These are phyloP conservation scores for Haplographium delicatum DNA, from an alignment of 495 filamentous ascomycete species.

Conservation along the genomic window DNA sequence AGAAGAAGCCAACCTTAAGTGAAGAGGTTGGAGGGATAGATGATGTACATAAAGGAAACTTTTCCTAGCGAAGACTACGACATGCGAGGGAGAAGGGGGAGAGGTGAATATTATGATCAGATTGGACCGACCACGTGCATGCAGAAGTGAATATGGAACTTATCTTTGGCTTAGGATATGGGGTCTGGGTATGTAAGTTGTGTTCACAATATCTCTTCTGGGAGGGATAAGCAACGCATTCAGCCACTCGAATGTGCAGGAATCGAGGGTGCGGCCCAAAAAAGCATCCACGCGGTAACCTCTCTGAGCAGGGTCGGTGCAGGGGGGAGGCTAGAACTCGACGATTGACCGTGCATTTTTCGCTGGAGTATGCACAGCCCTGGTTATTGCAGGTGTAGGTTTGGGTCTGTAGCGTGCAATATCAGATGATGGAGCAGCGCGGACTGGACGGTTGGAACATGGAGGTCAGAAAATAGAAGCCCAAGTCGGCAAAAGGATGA, in stretches of 20 bases:
- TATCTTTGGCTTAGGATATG: conserved; percentile 2
- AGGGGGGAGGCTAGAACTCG: too few relatives aligned
- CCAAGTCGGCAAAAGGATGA: too few relatives aligned
- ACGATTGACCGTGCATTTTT: too few relatives aligned
- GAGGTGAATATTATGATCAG: neutral
- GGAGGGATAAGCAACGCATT: neutral
- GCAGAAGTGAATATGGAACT: neutral
- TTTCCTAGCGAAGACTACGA: neutral
- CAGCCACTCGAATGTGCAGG: too few relatives aligned
- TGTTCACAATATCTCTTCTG: too few relatives aligned
- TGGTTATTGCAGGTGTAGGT: neutral
- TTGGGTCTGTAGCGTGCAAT: neutral
- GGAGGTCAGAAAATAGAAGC: neutral
- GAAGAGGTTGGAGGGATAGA: too few relatives aligned
- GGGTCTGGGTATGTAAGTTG: neutral
- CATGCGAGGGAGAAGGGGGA: neutral
- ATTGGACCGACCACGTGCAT: neutral
- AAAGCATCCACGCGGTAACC: too few relatives aligned
- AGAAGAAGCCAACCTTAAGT: too few relatives aligned
- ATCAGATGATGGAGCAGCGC: neutral
- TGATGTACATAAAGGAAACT: neutral
- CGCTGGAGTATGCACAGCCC: too few relatives aligned
- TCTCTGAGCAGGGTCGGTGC: too few relatives aligned
- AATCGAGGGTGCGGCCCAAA: too few relatives aligned
- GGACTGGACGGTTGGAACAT: neutral